These are phyloP conservation scores for Coccomyxa subellipsoidea DNA, from an alignment of 163 green algal genomes.

Conservation along the genomic window DNA sequence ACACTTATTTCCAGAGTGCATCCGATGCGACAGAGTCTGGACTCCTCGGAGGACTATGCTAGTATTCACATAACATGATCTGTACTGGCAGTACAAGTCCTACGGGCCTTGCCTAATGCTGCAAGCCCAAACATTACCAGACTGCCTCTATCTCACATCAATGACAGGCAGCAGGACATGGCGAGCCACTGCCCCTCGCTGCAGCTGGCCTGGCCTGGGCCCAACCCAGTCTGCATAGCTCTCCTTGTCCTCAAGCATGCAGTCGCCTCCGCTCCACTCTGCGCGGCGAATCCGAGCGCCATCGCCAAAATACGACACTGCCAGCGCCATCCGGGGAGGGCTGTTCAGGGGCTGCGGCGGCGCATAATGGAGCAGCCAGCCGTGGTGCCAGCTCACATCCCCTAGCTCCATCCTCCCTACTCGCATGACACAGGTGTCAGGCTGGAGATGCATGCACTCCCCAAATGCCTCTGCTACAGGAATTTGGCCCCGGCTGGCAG, in stretches of 20 bases:
- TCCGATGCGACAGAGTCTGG: too few species aligned
- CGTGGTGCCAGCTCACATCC: constrained; percentile 62
- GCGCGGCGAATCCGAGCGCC: constrained; percentile 41
- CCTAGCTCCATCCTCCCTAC: constrained; percentile 50
- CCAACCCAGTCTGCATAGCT: constrained; percentile 42
- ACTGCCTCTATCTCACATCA: neutral
- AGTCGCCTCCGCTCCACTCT: constrained; percentile 23
- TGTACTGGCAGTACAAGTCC: neutral
- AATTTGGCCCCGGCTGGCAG: too few species aligned
- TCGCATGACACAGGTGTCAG: neutral
- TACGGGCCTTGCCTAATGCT: too few species aligned
- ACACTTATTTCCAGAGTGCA: too few species aligned
- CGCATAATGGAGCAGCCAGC: constrained; percentile 62
- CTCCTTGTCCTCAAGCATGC: constrained; percentile 56
- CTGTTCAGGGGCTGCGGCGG: constrained; percentile 41
- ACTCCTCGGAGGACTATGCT: too few species aligned
- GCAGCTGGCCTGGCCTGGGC: constrained; percentile 1
- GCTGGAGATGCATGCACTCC: too few species aligned
- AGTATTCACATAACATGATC: too few species aligned
- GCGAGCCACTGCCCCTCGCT: constrained; percentile 27
- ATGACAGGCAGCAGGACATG: constrained; percentile 48
- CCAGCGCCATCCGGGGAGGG: constrained; percentile 46
- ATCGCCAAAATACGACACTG: constrained; percentile 57
- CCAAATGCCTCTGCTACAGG: too few species aligned
- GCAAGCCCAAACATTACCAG: neutral